Evolutionary conservation across 352 stramenopile genomes (phyloP), one percentile per base, ranked within the genome.

Genomic region (Phytopythium cucurbitacearum): DNA sequence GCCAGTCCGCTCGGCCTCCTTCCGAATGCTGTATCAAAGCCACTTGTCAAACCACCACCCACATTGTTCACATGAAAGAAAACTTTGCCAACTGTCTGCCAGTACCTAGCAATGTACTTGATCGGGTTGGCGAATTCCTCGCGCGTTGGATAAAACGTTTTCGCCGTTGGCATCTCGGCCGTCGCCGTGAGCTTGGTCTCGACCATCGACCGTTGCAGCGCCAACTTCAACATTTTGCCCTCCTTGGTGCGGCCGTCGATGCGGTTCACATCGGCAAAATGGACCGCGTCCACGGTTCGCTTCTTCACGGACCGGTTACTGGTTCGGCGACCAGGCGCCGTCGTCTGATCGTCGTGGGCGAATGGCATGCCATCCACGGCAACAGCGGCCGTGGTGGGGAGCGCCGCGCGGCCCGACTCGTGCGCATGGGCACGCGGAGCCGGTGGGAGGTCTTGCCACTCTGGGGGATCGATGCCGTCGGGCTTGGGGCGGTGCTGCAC

Each of bases 81-180:
- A 48, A 36, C 13, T 48, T 6, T 37, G 37, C 40, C 2, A 37
- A 28, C 21, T 28, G 21, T 28, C 21, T 2, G 21, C 21, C 57
- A 60, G n/a, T 59, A 89, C 78, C 65, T 83, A 3, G 70, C 56
- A 48, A 97, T 97, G 66, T 97, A 97, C 59, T 72, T 77, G 56
- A 97, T 87, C 6, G 89, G 88, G 49, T 94, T 77, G 7, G 76
- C 69, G 56, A 96, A 97, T 57, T 97, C 69, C 46, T 96, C 85
- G n/a, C 66, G 7, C 8, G 89, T 94, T 39, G 89, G 89, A 38
- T 84, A 76, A 53, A 95, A 97, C 15, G 88, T 65, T 8, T 62
- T 68, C 12, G 67, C 79, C 9, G 47, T 46, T 3, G 79, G 75
- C 37, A 84, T 64, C 7, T 64, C 10, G 3, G 46, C 40, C 7